Conservation (phyloP, 192 early-diverging fungal species). For the Rhizophagus prolifer region DNA sequence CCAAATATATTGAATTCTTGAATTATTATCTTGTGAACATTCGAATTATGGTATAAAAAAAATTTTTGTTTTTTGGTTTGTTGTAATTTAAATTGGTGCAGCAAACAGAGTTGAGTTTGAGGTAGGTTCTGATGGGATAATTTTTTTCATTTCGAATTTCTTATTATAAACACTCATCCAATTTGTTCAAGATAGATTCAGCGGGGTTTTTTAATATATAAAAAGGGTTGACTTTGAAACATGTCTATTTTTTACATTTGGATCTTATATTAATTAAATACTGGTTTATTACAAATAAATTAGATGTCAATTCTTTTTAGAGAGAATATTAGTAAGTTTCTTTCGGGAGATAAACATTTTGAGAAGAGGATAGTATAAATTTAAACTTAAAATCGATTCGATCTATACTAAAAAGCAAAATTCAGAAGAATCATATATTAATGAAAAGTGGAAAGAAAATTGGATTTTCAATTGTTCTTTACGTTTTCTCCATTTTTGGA, state of each 20-base stretch:
- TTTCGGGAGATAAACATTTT: background rate
- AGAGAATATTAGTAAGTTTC: background rate
- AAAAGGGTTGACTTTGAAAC: too few species aligned
- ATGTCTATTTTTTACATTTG: background rate
- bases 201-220: background rate
- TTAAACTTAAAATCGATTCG: too few species aligned
- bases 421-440: too few species aligned
- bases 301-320: background rate
- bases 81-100: background rate
- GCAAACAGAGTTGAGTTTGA: background rate
- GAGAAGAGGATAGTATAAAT: too few species aligned
- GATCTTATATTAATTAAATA: background rate
- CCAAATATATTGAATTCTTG: background rate
- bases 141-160: background rate
- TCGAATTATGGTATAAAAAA: background rate
- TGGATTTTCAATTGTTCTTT: background rate
- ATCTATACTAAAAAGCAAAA: too few species aligned
- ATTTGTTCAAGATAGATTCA: background rate
- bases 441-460: background rate
- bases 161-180: background rate
- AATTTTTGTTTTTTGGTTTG: background rate
- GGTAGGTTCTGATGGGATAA: background rate
- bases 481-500: background rate
- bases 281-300: background rate
- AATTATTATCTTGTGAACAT: background rate